Percentiles rank a stretch among this genome's conserved stretches.
phyloP scores from a whole-genome alignment of 352 stramenopile species.

The Globisporangium iwayamae region DNA sequence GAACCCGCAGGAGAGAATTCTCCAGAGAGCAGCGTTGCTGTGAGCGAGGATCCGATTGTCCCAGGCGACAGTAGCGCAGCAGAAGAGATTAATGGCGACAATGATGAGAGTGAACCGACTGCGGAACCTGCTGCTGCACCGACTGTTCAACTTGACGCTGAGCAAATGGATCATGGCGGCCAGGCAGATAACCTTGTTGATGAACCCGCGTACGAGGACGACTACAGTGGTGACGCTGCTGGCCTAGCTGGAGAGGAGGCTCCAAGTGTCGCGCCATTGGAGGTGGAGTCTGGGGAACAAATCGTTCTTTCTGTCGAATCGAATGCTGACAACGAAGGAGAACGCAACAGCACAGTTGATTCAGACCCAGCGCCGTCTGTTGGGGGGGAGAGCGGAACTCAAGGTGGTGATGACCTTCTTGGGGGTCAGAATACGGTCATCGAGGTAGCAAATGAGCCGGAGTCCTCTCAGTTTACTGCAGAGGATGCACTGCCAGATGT shows the following conservation, averaged over 20 bases:
- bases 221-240: not conserved
- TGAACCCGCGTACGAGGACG: constrained; percentile 2
- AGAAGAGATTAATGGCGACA: not conserved
- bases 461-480: not conserved
- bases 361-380: not conserved
- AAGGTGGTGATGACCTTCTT: not conserved
- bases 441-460: not conserved
- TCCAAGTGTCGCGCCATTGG: not conserved
- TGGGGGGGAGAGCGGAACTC: not conserved
- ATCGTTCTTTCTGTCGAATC: too few relatives aligned
- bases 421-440: not conserved
- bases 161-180: not conserved
- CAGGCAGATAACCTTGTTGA: not conserved
- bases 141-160: not conserved
- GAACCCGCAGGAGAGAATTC: not conserved
- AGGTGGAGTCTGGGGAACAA: not conserved
- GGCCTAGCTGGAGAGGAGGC: not conserved
- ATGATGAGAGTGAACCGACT: not conserved
- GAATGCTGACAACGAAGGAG: too few relatives aligned
- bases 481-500: not conserved
- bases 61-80: not conserved
- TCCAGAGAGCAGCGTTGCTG: not conserved
- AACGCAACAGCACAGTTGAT: not conserved
- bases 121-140: not conserved
- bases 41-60: not conserved